These are phyloP conservation scores for Trichophaea hybrida DNA, from an alignment of 2,329 filamentous ascomycete genomes.

Conservation along the genomic window DNA sequence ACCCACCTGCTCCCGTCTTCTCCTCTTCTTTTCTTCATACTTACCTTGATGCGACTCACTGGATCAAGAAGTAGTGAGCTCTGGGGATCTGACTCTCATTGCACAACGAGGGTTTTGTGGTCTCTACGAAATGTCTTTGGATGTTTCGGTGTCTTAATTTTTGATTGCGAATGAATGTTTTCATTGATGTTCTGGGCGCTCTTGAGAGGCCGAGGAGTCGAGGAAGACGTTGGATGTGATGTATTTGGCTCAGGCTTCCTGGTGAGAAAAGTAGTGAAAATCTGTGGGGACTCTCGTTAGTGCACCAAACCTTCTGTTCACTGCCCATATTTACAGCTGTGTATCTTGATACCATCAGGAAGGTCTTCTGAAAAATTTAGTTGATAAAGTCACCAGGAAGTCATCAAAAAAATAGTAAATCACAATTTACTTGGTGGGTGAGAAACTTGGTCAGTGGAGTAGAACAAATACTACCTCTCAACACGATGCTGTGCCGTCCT, in stretches of 20 bases:
- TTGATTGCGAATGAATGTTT: background rate
- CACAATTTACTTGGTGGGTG: too few relatives aligned
- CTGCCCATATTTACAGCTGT: too few relatives aligned
- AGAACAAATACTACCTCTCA: too few relatives aligned
- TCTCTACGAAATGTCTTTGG: conserved; percentile 2
- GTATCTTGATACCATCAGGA: too few relatives aligned
- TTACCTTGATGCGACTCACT: conserved; percentile 1
- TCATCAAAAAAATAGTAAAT: too few relatives aligned
- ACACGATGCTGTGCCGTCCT: too few relatives aligned
- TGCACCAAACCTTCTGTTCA: too few relatives aligned
- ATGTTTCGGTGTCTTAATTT: conserved; percentile 3
- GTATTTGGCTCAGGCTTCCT: background rate
- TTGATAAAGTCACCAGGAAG: too few relatives aligned
- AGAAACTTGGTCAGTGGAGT: too few relatives aligned
- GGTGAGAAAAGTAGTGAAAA: too few relatives aligned
- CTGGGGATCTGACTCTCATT: background rate
- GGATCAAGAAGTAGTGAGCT: background rate
- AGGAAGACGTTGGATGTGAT: background rate
- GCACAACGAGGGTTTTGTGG: background rate
- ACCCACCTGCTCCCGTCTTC: background rate
- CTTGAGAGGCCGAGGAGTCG: background rate
- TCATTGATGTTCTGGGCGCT: background rate
- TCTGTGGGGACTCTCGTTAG: too few relatives aligned
- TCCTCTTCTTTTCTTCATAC: background rate
- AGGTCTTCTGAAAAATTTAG: too few relatives aligned